Conservation (phyloP, 139 green algal genomes). For the Chlorella sp. region DNA sequence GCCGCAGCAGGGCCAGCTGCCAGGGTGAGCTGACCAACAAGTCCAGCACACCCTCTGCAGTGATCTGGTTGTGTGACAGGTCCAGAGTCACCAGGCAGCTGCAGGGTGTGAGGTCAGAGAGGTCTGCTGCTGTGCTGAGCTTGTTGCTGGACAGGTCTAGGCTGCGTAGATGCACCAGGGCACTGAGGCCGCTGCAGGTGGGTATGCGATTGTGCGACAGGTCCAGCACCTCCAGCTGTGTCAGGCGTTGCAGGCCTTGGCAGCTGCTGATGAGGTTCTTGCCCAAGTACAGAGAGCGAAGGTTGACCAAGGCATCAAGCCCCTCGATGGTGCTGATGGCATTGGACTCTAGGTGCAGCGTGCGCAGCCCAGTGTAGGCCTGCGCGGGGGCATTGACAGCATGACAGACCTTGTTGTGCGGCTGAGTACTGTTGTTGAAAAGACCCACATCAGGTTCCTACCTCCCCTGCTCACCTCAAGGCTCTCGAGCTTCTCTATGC, state of each 20-base stretch:
- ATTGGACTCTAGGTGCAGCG: slow-evolving; percentile 71
- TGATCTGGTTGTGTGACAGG: slow-evolving; percentile 41
- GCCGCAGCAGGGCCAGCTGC: too few species aligned
- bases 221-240: slow-evolving; percentile 52
- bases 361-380: slow-evolving; percentile 65
- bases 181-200: slow-evolving; percentile 23
- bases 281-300: slow-evolving; percentile 63
- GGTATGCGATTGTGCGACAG: slow-evolving; percentile 58
- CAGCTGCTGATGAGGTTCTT: slow-evolving; percentile 50
- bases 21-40: too few species aligned
- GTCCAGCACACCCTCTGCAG: slow-evolving; percentile 31
- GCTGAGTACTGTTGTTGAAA: neutral
- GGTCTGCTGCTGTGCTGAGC: slow-evolving; percentile 24
- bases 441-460: neutral
- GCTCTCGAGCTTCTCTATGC: slow-evolving; percentile 59
- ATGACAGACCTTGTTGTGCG: neutral
- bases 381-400: slow-evolving; percentile 11
- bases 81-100: slow-evolving; percentile 46
- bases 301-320: slow-evolving; percentile 39
- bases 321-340: slow-evolving; percentile 53
- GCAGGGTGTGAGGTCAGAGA: slow-evolving; percentile 34
- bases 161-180: slow-evolving; percentile 38
- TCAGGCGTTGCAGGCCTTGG: slow-evolving; percentile 17
- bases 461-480: slow-evolving; percentile 61
- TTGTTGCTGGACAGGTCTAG: slow-evolving; percentile 46